phyloP scores from a whole-genome alignment of 1,284 basidiomycete genomes.

The Rhodotorula glutinis region DNA sequence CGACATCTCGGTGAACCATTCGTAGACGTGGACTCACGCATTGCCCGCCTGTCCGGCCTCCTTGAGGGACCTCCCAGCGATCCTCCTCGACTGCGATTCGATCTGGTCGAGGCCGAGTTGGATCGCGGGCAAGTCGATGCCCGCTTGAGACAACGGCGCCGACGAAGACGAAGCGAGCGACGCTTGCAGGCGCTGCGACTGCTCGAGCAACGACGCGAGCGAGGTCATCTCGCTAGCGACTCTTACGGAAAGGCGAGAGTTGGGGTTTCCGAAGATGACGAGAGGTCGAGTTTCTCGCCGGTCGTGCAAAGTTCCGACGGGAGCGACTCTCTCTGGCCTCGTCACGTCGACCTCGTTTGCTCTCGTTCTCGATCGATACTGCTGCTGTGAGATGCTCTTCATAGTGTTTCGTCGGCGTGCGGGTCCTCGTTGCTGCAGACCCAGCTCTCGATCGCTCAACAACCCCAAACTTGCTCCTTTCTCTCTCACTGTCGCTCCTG shows the following conservation, averaged over 20 bases:
- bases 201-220: slow-evolving; percentile 43
- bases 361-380: too few relatives aligned
- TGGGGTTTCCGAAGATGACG: too few relatives aligned
- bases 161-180: slow-evolving; percentile 6
- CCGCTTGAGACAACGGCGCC: slow-evolving; percentile 3
- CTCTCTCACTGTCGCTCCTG: neutral
- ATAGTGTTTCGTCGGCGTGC: too few relatives aligned
- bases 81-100: slow-evolving; percentile 76
- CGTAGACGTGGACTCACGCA: slow-evolving; percentile 35
- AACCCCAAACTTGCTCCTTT: neutral
- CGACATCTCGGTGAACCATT: too few relatives aligned
- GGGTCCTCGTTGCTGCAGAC: too few relatives aligned
- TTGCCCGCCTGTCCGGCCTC: slow-evolving; percentile 14
- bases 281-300: too few relatives aligned
- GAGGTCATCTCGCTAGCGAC: slow-evolving; percentile 9
- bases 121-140: slow-evolving; percentile 63
- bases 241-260: too few relatives aligned
- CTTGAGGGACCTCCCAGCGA: slow-evolving; percentile 53
- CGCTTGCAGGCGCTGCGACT: slow-evolving; percentile 42
- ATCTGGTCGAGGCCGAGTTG: slow-evolving; percentile 87
- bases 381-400: too few relatives aligned
- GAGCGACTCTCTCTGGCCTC: too few relatives aligned
- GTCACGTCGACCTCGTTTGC: too few relatives aligned
- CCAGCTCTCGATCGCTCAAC: neutral
- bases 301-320: too few relatives aligned